These are phyloP conservation scores for Diaporthe citri DNA, from an alignment of 2,329 filamentous ascomycete species.

Conservation along the genomic window DNA sequence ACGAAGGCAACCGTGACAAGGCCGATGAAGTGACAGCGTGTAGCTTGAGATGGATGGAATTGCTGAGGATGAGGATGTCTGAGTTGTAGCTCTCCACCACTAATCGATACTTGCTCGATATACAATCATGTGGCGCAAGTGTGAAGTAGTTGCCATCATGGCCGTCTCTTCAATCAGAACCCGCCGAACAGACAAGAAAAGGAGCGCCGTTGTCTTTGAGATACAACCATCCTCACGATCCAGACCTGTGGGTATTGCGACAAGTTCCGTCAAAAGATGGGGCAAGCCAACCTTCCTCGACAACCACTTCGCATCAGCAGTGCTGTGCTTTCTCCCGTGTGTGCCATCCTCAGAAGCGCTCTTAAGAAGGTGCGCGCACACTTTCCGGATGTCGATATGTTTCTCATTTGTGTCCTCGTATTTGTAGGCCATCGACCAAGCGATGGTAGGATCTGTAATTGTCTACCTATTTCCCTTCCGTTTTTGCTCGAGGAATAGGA, in stretches of 20 bases:
- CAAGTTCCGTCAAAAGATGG: neutral
- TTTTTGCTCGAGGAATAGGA: conserved; percentile 95
- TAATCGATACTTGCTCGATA: conserved; percentile 22
- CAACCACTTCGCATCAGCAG: neutral
- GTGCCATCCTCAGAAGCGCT: neutral
- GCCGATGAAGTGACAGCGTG: neutral
- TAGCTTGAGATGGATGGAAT: conserved; percentile 1
- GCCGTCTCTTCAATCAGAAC: neutral
- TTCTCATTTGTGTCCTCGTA: neutral
- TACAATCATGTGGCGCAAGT: neutral
- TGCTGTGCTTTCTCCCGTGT: neutral
- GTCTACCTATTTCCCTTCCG: conserved; percentile 72
- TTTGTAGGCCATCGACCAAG: neutral
- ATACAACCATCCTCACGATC: neutral
- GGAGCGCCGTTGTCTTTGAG: neutral
- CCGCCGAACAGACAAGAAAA: neutral
- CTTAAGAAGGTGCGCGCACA: neutral
- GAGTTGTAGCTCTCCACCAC: conserved; percentile 13
- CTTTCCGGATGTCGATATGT: neutral
- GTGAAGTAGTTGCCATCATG: neutral
- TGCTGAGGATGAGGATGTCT: conserved; percentile 1
- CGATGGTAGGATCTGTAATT: neutral
- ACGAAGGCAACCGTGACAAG: neutral
- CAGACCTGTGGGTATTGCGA: neutral
- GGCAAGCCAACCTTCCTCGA: neutral